A percentile compares a stretch with the other conserved stretches of the same genome.
Evolutionary conservation across 2,329 filamentous ascomycete genomes (phyloP).

Genomic region (Mollisiaceae sp.): DNA sequence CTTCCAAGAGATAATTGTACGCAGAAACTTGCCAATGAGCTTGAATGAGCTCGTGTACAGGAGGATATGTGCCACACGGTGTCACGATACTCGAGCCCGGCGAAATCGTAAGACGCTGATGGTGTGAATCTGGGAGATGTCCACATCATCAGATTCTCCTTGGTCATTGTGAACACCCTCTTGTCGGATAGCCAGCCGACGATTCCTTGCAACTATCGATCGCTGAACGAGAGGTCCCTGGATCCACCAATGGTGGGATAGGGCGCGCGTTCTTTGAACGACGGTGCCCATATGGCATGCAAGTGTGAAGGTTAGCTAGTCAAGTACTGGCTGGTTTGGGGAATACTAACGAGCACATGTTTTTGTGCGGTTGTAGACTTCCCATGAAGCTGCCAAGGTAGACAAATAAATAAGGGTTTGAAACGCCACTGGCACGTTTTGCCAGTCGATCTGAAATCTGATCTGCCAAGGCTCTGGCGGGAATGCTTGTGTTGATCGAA

Average conservation of each 20-base stretch:
- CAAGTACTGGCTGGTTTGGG: neutral
- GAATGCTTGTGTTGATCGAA: conserved; percentile 2
- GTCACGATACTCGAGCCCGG: conserved; percentile 3
- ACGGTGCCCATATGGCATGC: neutral
- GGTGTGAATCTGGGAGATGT: neutral
- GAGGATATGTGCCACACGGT: neutral
- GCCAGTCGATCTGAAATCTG: neutral
- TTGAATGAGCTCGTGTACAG: neutral
- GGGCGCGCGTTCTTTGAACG: too few relatives aligned
- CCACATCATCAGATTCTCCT: neutral
- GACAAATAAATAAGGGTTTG: neutral
- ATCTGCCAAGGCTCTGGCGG: neutral
- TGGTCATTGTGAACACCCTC: neutral
- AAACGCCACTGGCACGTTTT: neutral
- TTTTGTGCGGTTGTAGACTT: neutral
- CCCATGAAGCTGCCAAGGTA: neutral
- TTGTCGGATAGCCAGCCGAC: conserved; percentile 1
- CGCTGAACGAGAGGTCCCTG: neutral
- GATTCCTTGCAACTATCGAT: neutral
- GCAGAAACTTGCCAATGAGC: neutral
- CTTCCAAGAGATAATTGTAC: neutral
- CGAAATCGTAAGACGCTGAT: neutral
- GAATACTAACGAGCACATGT: neutral
- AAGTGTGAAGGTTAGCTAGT: neutral
- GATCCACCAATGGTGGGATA: neutral